These are phyloP conservation scores for Symbiodinium natans DNA, from an alignment of 73 alveolate species.

Conservation along the genomic window DNA sequence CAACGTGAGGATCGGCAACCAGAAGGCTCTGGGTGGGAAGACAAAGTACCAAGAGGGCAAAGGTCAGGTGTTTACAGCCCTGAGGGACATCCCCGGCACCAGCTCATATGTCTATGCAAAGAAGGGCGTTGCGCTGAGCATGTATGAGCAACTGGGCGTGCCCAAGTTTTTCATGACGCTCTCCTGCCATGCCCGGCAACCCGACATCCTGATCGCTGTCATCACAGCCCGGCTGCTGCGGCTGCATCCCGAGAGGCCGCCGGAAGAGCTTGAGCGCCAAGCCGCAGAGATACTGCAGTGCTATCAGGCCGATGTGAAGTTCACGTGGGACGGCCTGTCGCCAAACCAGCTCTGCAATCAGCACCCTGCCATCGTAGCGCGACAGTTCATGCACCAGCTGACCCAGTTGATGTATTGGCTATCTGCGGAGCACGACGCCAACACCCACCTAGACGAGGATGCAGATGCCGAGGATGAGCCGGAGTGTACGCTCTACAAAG, in stretches of 20 bases:
- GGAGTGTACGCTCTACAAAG: no score
- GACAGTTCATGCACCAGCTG: constrained; percentile 45
- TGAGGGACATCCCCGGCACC: constrained; percentile 45
- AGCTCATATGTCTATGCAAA: constrained; percentile 13
- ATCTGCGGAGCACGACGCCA: no score
- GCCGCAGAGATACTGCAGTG: background rate
- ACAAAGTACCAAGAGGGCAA: background rate
- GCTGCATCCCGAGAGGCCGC: background rate
- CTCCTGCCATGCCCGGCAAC: constrained; percentile 68
- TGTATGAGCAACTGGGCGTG: constrained; percentile 35
- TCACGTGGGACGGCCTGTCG: constrained; percentile 13
- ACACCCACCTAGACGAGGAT: no score
- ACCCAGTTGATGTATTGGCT: constrained; percentile 10
- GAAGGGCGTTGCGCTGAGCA: constrained; percentile 63
- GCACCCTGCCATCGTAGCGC: background rate
- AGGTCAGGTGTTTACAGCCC: constrained; percentile 23
- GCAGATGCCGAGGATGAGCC: no score
- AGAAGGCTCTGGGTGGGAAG: background rate
- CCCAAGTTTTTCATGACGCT: constrained; percentile 43
- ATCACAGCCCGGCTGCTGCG: constrained; percentile 34
- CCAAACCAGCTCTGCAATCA: constrained; percentile 49
- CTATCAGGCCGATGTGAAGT: background rate
- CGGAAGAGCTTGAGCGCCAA: background rate
- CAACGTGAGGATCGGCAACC: constrained; percentile 24
- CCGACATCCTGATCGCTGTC: constrained; percentile 7